Evolutionary conservation across 1,139 yeast species (phyloP), one percentile per base, ranked within the genome.

Genomic region (Scheffersomyces titani): DNA sequence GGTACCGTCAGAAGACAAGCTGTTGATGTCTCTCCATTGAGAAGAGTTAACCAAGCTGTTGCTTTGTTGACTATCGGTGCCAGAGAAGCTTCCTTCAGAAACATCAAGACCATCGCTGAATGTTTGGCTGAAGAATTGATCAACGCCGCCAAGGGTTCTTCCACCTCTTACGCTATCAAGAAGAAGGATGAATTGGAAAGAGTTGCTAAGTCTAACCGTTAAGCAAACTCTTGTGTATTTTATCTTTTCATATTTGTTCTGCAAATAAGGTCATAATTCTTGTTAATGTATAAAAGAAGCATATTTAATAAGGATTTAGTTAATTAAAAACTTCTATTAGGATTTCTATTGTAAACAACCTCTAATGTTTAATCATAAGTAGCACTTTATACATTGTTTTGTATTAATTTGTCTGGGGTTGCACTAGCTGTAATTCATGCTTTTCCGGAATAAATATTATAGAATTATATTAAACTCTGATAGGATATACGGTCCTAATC

Each of bases 1-100:
- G 99, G 99, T 90, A 91, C 99, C 77, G 99, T 96, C 74, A 94
- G 99, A 90, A 92, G 99, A 90, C 99, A 96, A 87, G 99, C 99
- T 71, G 99, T 96, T 78, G 99, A 96, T 92, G 99, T 96, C 69
- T 93, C 99, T 76, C 99, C 99, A 78, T 89, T 96, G 81, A 93
- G 99, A 90, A 93, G 99, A 88, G 98, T 96, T 73, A 94, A 96
- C 97, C 98, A 94, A 86, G 96, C 99, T 74, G 87, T 96, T 76
- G 88, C 99, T 77, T 88, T 96, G 79, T 85, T 96, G 82, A 96
- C 99, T 86, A 90, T 91, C 75, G 99, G 99, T 89, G 97, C 99
- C 69, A 94, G 99, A 89, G 99, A 96, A 87, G 94, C 99, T 80
- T 87, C 99, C 76, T 96, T 96, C 97, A 96, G 99, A 89, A 94